These are phyloP conservation scores for Candida peoriensis DNA, from an alignment of 805 yeast genomes.

Conservation along the genomic window DNA sequence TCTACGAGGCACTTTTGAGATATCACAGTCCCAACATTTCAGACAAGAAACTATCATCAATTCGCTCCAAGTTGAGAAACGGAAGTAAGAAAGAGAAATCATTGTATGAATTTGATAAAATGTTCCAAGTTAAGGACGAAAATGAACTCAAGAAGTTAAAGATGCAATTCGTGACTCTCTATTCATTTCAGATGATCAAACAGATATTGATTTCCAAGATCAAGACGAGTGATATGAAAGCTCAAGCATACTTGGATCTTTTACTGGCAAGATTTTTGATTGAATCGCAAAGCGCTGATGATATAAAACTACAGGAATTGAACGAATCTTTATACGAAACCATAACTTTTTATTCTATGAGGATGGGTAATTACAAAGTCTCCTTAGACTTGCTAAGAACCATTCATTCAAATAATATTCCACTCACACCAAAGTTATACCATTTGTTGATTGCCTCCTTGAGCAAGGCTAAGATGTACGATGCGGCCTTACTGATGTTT, in stretches of 20 bases:
- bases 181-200: constrained; percentile 12
- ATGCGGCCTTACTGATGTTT: constrained; percentile 13
- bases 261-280: constrained; percentile 6
- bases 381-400: constrained; percentile 10
- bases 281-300: not conserved
- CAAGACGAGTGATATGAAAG: constrained; percentile 1
- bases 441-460: constrained; percentile 14
- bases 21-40: constrained; percentile 1
- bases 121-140: constrained; percentile 3
- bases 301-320: not conserved
- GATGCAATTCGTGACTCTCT: constrained; percentile 8
- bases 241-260: constrained; percentile 11
- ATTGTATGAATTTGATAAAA: constrained; percentile 7
- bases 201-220: constrained; percentile 7
- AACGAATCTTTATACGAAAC: constrained; percentile 12
- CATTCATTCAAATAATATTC: constrained; percentile 10
- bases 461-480: constrained; percentile 16
- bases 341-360: constrained; percentile 13
- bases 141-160: not conserved
- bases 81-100: constrained; percentile 3
- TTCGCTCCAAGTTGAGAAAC: constrained; percentile 5
- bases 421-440: constrained; percentile 12
- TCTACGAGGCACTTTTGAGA: not conserved
- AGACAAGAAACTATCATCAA: not conserved
- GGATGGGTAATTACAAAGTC: constrained; percentile 12